Percentiles rank a stretch among this genome's conserved stretches.
These are phyloP conservation scores for Aspergillus vadensis DNA, from an alignment of 2,329 filamentous ascomycete genomes.

Conservation along the genomic window DNA sequence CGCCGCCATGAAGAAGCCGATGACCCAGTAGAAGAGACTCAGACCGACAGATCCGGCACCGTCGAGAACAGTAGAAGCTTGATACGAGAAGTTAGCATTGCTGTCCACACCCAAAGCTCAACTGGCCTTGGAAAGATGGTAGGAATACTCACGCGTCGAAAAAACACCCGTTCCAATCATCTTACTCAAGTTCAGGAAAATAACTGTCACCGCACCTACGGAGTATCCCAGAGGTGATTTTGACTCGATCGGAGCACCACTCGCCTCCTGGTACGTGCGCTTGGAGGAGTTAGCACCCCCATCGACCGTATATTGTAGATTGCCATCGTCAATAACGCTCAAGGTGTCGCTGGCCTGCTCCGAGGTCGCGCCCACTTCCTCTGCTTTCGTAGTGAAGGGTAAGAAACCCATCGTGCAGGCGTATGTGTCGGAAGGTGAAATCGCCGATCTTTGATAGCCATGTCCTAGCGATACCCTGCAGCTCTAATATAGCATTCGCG, in stretches of 20 bases:
- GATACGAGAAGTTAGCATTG: neutral
- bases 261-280: slow-evolving; percentile 61
- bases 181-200: slow-evolving; percentile 63
- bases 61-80: slow-evolving; percentile 60
- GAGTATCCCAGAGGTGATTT: slow-evolving; percentile 62
- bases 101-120: neutral
- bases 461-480: neutral
- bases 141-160: slow-evolving; percentile 58
- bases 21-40: slow-evolving; percentile 64
- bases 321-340: slow-evolving; percentile 15
- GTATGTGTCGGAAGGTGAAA: no score
- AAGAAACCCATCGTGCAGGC: slow-evolving; percentile 3
- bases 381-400: neutral
- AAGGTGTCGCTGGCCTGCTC: neutral
- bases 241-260: slow-evolving; percentile 62
- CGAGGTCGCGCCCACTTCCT: neutral
- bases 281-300: slow-evolving; percentile 48
- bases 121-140: neutral
- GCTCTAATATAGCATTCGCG: neutral
- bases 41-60: slow-evolving; percentile 65
- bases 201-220: slow-evolving; percentile 58
- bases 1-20: slow-evolving; percentile 62
- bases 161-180: slow-evolving; percentile 68
- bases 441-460: neutral
- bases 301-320: slow-evolving; percentile 19